Evolutionary conservation across 805 yeast genomes (phyloP), one percentile per base, ranked within the genome.

Genomic region (Scheffersomyces spartinae): DNA sequence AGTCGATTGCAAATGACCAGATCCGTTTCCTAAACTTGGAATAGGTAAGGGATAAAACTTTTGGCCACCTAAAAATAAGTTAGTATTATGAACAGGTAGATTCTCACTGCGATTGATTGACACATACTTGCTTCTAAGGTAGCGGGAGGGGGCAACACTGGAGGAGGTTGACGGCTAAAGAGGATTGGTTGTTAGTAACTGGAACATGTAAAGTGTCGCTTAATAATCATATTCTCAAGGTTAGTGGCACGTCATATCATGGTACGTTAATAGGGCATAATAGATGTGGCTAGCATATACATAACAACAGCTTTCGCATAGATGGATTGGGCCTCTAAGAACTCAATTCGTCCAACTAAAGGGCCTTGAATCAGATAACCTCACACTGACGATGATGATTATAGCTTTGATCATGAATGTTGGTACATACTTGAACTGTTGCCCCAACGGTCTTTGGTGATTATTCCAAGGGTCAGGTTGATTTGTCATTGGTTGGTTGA

Each of bases 131-230:
- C 52, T 39, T 67, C 73, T 33, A 67, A 52, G 20, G 63, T 50
- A 10, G 70, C 68, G 10, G 77, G 76, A 8, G 77, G 75, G 5
- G 76, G 77, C 33, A 71, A 54, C 10, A 70, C 74, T 7, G 75
- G 75, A 5, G 74, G 71, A 25, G 55, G 68, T 45, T 66, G 75
- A 41, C 71, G 74, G 37, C 74, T 68, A 33, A n/a, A 25, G 20
- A 9, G 23, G 13, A 11, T 4, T 18, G 15, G 17, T 13, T 14
- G 52, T 45, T 46, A 49, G 56, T 49, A 48, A 9, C 7, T 13
- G 23, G 12, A 9, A 18, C 10, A 7, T n/a, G 11, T n/a, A 6
- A 18, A 11, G 10, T 9, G 17, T 8, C 10, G 23, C 10, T 13
- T 8, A 9, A 9, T 13, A 9, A 13, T 21, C 9, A 10, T 7